Evolutionary conservation across 2,329 filamentous ascomycete genomes (phyloP).

Genomic region (Aspergillus sp.): DNA sequence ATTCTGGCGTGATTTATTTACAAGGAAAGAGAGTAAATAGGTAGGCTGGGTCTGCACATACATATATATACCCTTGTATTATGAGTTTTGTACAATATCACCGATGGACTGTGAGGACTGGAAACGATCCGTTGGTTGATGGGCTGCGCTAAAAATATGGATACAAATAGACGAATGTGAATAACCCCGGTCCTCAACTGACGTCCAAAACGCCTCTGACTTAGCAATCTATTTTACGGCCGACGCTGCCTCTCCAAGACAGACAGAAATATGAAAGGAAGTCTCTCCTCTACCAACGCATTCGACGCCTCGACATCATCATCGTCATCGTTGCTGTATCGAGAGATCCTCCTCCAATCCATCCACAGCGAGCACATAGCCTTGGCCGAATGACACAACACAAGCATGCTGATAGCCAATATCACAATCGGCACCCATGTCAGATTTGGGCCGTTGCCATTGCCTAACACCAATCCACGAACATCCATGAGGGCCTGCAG

Average conservation of each 20-base stretch:
- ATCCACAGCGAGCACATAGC: slow-evolving; percentile 3
- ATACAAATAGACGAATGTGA: too few species aligned
- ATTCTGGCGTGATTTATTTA: slow-evolving; percentile 78
- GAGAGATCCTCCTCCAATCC: slow-evolving; percentile 1
- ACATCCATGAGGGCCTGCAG: not conserved
- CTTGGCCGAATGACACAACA: slow-evolving; percentile 1
- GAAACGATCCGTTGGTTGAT: too few species aligned
- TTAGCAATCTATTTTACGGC: not conserved
- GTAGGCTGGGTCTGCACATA: too few species aligned
- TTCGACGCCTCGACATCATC: not conserved
- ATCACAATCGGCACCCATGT: not conserved
- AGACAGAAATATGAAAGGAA: slow-evolving; percentile 1
- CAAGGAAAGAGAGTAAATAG: slow-evolving; percentile 14
- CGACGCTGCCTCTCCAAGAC: slow-evolving; percentile 3
- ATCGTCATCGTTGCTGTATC: not conserved
- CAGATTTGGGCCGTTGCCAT: not conserved
- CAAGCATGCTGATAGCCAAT: not conserved
- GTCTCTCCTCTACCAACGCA: not conserved
- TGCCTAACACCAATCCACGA: not conserved
- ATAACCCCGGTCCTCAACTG: too few species aligned
- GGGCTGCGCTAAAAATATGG: too few species aligned
- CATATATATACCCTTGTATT: too few species aligned
- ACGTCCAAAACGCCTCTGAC: not conserved
- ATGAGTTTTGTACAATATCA: too few species aligned
- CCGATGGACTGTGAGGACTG: too few species aligned